Evolutionary conservation across 495 filamentous ascomycete species (phyloP).

Genomic region (Geoglossum glabrum): DNA sequence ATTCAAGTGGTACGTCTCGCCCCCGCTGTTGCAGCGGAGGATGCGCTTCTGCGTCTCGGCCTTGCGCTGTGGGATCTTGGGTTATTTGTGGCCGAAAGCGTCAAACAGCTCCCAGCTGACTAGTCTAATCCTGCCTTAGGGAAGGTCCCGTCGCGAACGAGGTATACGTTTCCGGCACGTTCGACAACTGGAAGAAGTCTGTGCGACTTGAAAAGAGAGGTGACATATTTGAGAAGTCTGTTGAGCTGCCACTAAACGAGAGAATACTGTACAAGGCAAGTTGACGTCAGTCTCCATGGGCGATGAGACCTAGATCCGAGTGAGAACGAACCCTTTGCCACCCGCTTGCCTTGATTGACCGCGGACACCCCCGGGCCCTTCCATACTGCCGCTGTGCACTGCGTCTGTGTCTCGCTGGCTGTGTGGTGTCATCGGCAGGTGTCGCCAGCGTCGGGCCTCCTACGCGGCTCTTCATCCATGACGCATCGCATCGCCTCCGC

Average conservation of each 20-base stretch:
- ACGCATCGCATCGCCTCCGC: not conserved
- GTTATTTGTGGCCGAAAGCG: not conserved
- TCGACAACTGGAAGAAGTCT: conserved; percentile 81
- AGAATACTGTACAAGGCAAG: conserved; percentile 71
- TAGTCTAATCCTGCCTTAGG: conserved; percentile 28
- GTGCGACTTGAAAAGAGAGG: conserved; percentile 57
- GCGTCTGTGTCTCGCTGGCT: too few relatives aligned
- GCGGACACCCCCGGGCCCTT: too few relatives aligned
- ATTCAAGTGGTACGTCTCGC: conserved; percentile 31
- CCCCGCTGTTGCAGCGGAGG: not conserved
- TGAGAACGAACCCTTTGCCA: not conserved
- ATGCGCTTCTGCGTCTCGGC: not conserved
- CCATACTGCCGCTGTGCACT: too few relatives aligned
- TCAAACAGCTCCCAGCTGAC: conserved; percentile 4
- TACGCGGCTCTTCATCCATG: not conserved
- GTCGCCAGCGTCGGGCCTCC: too few relatives aligned
- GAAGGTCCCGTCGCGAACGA: conserved; percentile 47
- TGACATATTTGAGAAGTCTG: conserved; percentile 53
- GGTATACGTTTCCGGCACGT: conserved; percentile 88
- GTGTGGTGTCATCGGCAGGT: too few relatives aligned
- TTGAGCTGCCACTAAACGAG: conserved; percentile 40
- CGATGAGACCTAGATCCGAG: not conserved
- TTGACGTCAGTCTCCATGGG: not conserved
- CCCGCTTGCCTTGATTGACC: not conserved
- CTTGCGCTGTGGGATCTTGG: not conserved